A percentile compares a stretch with the other conserved stretches of the same genome.
Evolutionary conservation across 2,329 filamentous ascomycete species (phyloP).

Genomic region (Rhynchosporium secalis): DNA sequence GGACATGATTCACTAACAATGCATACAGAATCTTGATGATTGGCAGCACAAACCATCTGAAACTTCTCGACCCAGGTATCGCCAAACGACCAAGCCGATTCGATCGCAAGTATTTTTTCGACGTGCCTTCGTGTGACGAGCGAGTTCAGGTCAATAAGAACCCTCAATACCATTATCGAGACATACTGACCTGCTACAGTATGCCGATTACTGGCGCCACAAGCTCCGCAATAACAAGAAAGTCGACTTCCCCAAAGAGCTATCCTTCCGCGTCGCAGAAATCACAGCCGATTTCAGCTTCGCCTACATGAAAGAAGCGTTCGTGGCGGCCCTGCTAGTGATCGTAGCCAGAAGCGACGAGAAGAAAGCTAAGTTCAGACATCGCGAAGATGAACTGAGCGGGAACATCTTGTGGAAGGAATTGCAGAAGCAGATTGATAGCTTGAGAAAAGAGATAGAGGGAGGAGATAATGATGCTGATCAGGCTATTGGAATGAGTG

Average conservation of each 20-base stretch:
- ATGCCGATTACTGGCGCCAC: slow-evolving; percentile 63
- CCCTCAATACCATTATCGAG: neutral
- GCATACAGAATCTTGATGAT: slow-evolving; percentile 66
- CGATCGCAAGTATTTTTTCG: slow-evolving; percentile 67
- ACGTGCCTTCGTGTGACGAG: slow-evolving; percentile 55
- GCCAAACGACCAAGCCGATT: slow-evolving; percentile 66
- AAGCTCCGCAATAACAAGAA: slow-evolving; percentile 57
- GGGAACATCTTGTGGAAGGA: slow-evolving; percentile 58
- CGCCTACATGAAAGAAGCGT: slow-evolving; percentile 69
- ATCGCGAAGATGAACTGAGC: slow-evolving; percentile 46
- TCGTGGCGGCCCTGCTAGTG: slow-evolving; percentile 61
- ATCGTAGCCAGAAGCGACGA: slow-evolving; percentile 47
- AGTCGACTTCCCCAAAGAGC: slow-evolving; percentile 59
- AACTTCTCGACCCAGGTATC: slow-evolving; percentile 66
- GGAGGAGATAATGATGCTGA: slow-evolving; percentile 29
- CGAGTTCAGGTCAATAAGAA: slow-evolving; percentile 42
- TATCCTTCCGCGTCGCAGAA: slow-evolving; percentile 58
- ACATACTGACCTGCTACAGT: slow-evolving; percentile 39
- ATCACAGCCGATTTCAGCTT: slow-evolving; percentile 68
- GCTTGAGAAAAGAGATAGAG: slow-evolving; percentile 60
- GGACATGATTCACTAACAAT: neutral
- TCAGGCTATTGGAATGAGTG: slow-evolving; percentile 18
- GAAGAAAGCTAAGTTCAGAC: slow-evolving; percentile 19
- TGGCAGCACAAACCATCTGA: slow-evolving; percentile 65
- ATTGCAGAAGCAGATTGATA: slow-evolving; percentile 63